phyloP scores from a whole-genome alignment of 176 grass and related monocot species.

The Eragrostis nindensis region DNA sequence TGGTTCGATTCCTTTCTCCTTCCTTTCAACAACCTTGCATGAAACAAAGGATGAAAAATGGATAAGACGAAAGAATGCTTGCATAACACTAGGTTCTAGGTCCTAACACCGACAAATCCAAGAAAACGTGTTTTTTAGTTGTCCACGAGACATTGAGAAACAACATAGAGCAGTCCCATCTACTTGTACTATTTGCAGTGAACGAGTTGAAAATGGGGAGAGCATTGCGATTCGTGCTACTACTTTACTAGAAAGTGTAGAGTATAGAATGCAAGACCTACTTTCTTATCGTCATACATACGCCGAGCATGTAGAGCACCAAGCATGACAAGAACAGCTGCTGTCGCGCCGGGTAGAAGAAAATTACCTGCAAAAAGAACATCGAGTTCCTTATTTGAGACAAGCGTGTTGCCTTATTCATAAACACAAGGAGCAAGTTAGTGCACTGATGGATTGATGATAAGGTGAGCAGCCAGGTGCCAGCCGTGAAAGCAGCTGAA shows the following conservation, averaged over 20 bases:
- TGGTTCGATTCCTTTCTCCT: conserved; percentile 73
- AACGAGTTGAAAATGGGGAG: background rate
- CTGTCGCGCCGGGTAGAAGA: conserved; percentile 77
- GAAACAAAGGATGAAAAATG: conserved; percentile 22
- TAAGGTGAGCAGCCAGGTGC: background rate
- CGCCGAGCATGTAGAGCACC: conserved; percentile 77
- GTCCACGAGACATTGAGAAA: conserved; percentile 3
- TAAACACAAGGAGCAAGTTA: no score
- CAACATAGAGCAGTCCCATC: background rate
- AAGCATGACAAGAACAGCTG: conserved; percentile 82
- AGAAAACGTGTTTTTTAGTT: background rate
- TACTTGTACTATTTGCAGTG: background rate
- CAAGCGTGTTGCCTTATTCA: background rate
- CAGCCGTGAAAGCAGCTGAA: no score
- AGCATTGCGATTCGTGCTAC: background rate
- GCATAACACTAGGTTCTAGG: background rate
- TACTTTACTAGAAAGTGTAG: background rate
- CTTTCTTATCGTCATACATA: conserved; percentile 82
- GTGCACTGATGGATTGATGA: no score
- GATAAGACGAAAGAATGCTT: background rate
- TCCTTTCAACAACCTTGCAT: conserved; percentile 59
- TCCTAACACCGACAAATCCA: background rate
- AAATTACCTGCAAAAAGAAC: conserved; percentile 52
- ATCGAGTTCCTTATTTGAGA: background rate
- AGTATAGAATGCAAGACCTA: background rate